Percentiles rank a stretch among this genome's conserved stretches.
These are phyloP conservation scores for Drechslera avenae DNA, from an alignment of 2,329 filamentous ascomycete genomes.

Conservation along the genomic window DNA sequence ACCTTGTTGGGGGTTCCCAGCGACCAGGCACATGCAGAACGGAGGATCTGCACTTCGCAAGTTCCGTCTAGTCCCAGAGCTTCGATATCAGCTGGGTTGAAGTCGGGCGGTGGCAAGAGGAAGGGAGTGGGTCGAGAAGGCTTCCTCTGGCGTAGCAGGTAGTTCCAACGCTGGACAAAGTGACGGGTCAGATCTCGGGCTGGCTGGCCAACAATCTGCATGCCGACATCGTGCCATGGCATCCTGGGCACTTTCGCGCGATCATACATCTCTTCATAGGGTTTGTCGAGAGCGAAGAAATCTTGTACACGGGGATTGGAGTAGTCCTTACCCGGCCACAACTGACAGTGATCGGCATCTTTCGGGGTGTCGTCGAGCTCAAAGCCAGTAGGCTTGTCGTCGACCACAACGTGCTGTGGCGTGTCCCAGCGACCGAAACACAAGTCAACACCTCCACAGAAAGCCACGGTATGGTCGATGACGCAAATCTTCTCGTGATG, in stretches of 20 bases:
- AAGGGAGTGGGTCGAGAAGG: constrained; percentile 93
- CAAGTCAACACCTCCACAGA: constrained; percentile 92
- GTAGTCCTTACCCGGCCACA: constrained; percentile 98
- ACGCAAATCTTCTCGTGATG: constrained; percentile 99
- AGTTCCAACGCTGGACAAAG: constrained; percentile 98
- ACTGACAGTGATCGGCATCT: constrained; percentile 91
- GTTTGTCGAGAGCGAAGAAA: constrained; percentile 89
- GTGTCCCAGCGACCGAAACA: constrained; percentile 98
- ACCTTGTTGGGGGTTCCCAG: constrained; percentile 81
- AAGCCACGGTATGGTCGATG: constrained; percentile 93
- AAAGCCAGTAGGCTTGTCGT: constrained; percentile 95
- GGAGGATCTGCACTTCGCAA: constrained; percentile 93
- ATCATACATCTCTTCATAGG: constrained; percentile 99
- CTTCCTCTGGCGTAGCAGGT: constrained; percentile 88
- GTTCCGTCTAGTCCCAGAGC: constrained; percentile 87
- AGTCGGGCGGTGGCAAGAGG: constrained; percentile 90
- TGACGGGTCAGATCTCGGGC: constrained; percentile 92
- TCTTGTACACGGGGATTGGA: constrained; percentile 95
- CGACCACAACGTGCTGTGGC: constrained; percentile 85
- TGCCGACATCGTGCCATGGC: constrained; percentile 98
- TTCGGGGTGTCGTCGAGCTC: constrained; percentile 73
- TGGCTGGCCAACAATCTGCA: constrained; percentile 97
- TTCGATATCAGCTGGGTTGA: constrained; percentile 82
- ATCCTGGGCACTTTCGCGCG: constrained; percentile 85
- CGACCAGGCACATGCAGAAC: constrained; percentile 90